phyloP scores from a whole-genome alignment of 2,329 filamentous ascomycete genomes.

The Verticillium alfalfae region DNA sequence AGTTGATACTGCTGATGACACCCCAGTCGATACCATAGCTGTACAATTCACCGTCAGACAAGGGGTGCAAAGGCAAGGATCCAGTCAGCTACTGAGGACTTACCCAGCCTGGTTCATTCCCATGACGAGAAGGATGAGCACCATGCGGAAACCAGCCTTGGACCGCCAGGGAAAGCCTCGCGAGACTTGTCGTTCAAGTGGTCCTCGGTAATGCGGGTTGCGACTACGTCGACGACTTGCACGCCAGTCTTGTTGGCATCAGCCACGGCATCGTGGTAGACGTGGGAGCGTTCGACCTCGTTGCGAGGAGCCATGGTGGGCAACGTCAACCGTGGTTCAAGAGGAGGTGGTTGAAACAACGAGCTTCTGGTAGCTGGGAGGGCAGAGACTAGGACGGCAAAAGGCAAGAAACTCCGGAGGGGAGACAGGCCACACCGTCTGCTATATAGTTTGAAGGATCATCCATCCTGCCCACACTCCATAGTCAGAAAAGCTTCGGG shows the following conservation, averaged over 20 bases:
- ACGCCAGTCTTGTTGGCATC: slow-evolving; percentile 23
- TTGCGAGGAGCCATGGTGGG: slow-evolving; percentile 9
- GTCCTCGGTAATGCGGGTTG: slow-evolving; percentile 39
- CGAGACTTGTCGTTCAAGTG: slow-evolving; percentile 33
- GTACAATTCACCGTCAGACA: neutral
- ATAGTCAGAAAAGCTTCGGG: neutral
- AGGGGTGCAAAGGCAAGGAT: neutral
- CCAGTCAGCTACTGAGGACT: neutral
- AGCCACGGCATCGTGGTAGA: slow-evolving; percentile 18
- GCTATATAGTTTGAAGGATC: neutral
- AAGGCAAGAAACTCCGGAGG: neutral
- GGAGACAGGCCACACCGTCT: neutral
- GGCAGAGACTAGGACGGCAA: neutral
- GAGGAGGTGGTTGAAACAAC: neutral
- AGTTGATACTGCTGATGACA: slow-evolving; percentile 40
- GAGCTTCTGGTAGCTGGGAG: neutral
- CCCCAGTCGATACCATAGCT: slow-evolving; percentile 42
- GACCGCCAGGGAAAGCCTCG: slow-evolving; percentile 33
- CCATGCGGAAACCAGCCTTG: slow-evolving; percentile 31
- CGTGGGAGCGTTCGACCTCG: slow-evolving; percentile 10
- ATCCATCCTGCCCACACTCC: too few species aligned
- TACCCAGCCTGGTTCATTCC: slow-evolving; percentile 38
- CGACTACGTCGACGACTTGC: slow-evolving; percentile 36
- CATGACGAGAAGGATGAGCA: slow-evolving; percentile 36
- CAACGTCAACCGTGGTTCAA: neutral